Evolutionary conservation across 2,329 filamentous ascomycete species (phyloP), one percentile per base, ranked within the genome.

Genomic region (Lanzia echinophila): DNA sequence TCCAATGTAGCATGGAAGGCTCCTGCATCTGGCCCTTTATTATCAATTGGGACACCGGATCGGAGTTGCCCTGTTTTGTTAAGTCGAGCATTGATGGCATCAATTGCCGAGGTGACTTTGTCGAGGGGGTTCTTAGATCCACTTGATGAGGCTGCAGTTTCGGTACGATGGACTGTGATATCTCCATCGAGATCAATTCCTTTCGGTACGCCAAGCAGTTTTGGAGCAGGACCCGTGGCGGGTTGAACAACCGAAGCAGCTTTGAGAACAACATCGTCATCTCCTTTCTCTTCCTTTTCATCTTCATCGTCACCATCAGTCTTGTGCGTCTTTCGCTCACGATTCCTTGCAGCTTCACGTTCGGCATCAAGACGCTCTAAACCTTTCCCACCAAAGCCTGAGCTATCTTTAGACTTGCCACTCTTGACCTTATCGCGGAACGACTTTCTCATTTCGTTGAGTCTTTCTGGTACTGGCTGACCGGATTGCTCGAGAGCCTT

Each of bases 1-100:
- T 97, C 94, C 58, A 99, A 78, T 3, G 92, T 97, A 15, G 94
- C 91, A 70, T 99, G 94, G 79, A 90, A 99, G 0, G 91, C 90
- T 49, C 94, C 94, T 3, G 94, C 94, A 70, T 99, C 94, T 0
- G 94, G 94, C 1, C 94, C 94, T 71, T 96, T 96, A 74, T 99
- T 99, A 75, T 99, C 94, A 68, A 96, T 95, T 7, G 94, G 90
- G 58, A 95, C 91, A 13, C 94, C 94, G 3, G 89, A 87, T 56
- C 94, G 87, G 64, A 96, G 85, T 68, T 94, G 87, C 34, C 91
- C 91, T 33, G 90, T 89, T 63, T 90, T 89, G 66, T 89, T 92
- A 38, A 99, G 79, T 61, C 94, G 90, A 57, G 85, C 86, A 70
- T 96, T 91, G 73, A 99, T 96, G 69, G 86, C 87, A 63, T 86